Percentiles rank a stretch among this genome's conserved stretches.
Evolutionary conservation across 306 rosid genomes (phyloP).

Genomic region (Gastrolobium bilobum): DNA sequence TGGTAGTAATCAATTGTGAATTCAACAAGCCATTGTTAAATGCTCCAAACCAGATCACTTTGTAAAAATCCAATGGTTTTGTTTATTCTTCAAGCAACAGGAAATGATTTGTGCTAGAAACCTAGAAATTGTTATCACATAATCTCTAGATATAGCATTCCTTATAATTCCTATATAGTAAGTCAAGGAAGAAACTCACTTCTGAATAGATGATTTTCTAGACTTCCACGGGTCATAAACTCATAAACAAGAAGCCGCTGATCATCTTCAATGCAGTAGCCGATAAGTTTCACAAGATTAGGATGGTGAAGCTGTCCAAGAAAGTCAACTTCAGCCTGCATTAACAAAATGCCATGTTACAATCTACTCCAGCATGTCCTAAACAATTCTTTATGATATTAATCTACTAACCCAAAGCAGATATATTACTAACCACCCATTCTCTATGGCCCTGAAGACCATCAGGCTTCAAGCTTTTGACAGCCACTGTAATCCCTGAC

Average conservation of each 20-base stretch:
- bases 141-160: slow-evolving; percentile 22
- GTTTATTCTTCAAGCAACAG: slow-evolving; percentile 19
- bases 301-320: slow-evolving; percentile 99
- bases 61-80: slow-evolving; percentile 21
- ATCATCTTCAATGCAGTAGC: slow-evolving; percentile 93
- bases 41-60: slow-evolving; percentile 23
- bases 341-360: slow-evolving; percentile 49
- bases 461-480: slow-evolving; percentile 94
- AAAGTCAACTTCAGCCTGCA: slow-evolving; percentile 97
- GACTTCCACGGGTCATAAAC: slow-evolving; percentile 98
- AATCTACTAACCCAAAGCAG: slow-evolving; percentile 81
- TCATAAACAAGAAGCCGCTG: slow-evolving; percentile 92
- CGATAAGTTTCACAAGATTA: slow-evolving; percentile 93
- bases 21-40: slow-evolving; percentile 20
- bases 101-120: slow-evolving; percentile 25
- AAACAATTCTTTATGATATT: slow-evolving; percentile 53
- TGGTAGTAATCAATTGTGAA: background rate
- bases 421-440: slow-evolving; percentile 98
- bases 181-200: slow-evolving; percentile 66
- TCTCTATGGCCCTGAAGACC: slow-evolving; percentile 99
- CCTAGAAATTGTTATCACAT: slow-evolving; percentile 4
- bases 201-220: slow-evolving; percentile 95
- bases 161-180: slow-evolving; percentile 30
- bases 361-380: slow-evolving; percentile 45
- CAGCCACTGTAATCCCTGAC: slow-evolving; percentile 92